Conservation (phyloP, 768 basidiomycete species). For the Trametopsis cervina region DNA sequence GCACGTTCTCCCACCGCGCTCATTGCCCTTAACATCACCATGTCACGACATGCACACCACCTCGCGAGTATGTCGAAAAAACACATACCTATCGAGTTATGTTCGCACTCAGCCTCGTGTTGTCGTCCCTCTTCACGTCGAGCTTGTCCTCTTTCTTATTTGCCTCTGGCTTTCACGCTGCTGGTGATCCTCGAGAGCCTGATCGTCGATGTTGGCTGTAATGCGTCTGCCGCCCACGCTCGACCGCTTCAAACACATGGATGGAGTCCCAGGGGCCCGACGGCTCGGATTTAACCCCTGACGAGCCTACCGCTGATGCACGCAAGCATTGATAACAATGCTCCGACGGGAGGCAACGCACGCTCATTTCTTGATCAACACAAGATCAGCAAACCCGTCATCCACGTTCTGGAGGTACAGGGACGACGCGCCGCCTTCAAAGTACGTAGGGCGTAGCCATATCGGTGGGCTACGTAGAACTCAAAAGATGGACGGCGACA, state of each 20-base stretch:
- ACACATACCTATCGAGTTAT: constrained; percentile 94
- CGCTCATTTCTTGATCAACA: constrained; percentile 89
- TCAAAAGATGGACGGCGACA: constrained; percentile 15
- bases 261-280: constrained; percentile 97
- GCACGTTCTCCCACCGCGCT: too few species aligned
- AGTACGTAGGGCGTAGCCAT: constrained; percentile 57
- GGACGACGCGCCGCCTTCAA: constrained; percentile 94
- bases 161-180: constrained; percentile 25
- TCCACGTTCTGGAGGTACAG: constrained; percentile 98
- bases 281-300: constrained; percentile 44
- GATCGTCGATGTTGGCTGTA: constrained; percentile 95
- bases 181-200: constrained; percentile 81
- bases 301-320: constrained; percentile 64
- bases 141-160: constrained; percentile 26
- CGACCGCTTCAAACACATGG: constrained; percentile 94
- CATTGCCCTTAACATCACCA: too few species aligned
- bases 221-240: constrained; percentile 86
- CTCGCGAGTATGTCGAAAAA: too few species aligned
- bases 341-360: constrained; percentile 1
- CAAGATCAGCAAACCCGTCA: constrained; percentile 95
- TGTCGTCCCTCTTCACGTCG: constrained; percentile 58
- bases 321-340: too few species aligned
- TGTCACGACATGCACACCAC: too few species aligned
- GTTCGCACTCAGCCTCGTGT: constrained; percentile 84
- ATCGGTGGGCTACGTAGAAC: neutral